Base-by-base conservation (phyloP, 208 protist genomes). In the Acanthamoeba rhysodes region DNA sequence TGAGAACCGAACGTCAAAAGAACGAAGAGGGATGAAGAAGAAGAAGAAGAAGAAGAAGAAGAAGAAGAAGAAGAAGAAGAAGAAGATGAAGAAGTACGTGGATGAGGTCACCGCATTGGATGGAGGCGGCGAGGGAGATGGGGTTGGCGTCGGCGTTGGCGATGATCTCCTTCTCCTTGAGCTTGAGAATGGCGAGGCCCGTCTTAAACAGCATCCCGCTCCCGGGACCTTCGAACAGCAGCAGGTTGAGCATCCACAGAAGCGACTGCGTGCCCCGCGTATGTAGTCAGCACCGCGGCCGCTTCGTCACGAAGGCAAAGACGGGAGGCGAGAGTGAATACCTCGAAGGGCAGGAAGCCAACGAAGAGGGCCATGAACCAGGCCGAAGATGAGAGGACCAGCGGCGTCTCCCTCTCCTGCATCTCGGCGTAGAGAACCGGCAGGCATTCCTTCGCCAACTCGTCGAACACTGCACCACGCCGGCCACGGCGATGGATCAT, bases 291-390 rank as follows among this genome's bases (percentile, higher is more conserved):
- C 45, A 9, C 45, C 2, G 45, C 10, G 53, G 16, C 53, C 53
- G 16, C 14, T 18, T 10, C 16, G 53, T 10, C n/a, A n/a, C n/a
- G n/a, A n/a, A n/a, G n/a, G n/a, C 20, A 59, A 22, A 59, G 22
- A 64, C 53, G 53, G 24, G 59, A 0, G 22, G 24, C 12, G 27
- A 22, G 59, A 22, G 22, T 27, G 59, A n/a, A 3, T 48, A 92
- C 85, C 85, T 92, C 85, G 24, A 92, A 70, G 18, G 85, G 59
- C 16, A 92, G 64, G 48, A 92, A 92, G 14, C 85, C 85, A 14
- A 92, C 85, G n/a, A 92, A 92, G 37, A 92, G 85, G 48, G 85
- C 85, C 85, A 92, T 92, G 64, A 92, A 92, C 85, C 85, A 92
- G 34, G 85, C 55, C 27, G 85, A 92, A 5, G 85, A 92, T 1